Conservation (phyloP, 805 yeast genomes). For the Wickerhamomyces kurtzmanii region DNA sequence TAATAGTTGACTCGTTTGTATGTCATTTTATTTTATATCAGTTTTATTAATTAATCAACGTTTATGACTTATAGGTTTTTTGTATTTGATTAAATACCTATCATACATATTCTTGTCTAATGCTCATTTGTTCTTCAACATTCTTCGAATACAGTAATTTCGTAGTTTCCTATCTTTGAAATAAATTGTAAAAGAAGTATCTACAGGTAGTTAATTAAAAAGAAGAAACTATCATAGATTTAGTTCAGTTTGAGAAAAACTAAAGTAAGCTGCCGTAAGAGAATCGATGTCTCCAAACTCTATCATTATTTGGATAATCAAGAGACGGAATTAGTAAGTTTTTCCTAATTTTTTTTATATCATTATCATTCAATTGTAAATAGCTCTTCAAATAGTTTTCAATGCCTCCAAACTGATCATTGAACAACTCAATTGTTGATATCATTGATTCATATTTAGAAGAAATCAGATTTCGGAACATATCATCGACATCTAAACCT, state of each 20-base stretch:
- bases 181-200: too few relatives aligned
- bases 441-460: slow-evolving; percentile 65
- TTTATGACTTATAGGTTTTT: slow-evolving; percentile 20
- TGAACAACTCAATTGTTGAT: slow-evolving; percentile 44
- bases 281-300: slow-evolving; percentile 14
- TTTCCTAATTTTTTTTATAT: slow-evolving; percentile 25
- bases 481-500: slow-evolving; percentile 26
- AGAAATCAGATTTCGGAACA: slow-evolving; percentile 50
- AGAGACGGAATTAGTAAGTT: slow-evolving; percentile 16
- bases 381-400: slow-evolving; percentile 32
- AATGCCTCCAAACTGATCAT: slow-evolving; percentile 43
- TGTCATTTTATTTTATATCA: too few relatives aligned
- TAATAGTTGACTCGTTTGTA: too few relatives aligned
- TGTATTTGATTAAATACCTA: slow-evolving; percentile 17
- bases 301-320: slow-evolving; percentile 10
- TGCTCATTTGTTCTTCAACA: too few relatives aligned
- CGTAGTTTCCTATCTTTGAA: not conserved
- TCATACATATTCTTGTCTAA: slow-evolving; percentile 14
- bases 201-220: not conserved
- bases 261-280: not conserved
- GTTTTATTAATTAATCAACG: slow-evolving; percentile 12
- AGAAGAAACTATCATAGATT: not conserved
- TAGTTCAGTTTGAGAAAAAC: not conserved
- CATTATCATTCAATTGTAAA: slow-evolving; percentile 35
- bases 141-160: slow-evolving; percentile 2